phyloP scores from a whole-genome alignment of 1,284 basidiomycete genomes.

The Psilocybe mexicana region DNA sequence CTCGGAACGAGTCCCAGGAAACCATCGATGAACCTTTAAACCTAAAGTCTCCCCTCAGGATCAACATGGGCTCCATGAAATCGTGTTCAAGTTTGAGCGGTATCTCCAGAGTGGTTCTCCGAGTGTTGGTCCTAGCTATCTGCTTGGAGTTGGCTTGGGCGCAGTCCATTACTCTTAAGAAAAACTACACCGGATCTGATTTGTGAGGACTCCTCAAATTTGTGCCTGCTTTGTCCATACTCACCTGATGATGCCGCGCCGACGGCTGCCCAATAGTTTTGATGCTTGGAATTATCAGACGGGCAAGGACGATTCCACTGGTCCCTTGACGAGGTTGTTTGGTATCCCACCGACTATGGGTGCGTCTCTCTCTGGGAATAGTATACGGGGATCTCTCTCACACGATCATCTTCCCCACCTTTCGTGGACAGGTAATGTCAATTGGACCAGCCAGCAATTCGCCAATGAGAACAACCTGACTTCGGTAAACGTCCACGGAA shows the following conservation, averaged over 20 bases:
- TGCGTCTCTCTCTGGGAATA: neutral
- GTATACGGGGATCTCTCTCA: neutral
- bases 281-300: slow-evolving; percentile 5
- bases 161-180: neutral
- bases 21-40: too few species aligned
- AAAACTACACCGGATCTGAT: slow-evolving; percentile 4
- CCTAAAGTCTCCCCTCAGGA: too few species aligned
- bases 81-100: too few species aligned
- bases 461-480: slow-evolving; percentile 10
- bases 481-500: slow-evolving; percentile 17
- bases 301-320: slow-evolving; percentile 1
- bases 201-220: neutral
- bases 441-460: neutral
- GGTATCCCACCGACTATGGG: neutral
- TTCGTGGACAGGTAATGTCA: neutral
- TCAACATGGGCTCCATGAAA: too few species aligned
- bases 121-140: neutral
- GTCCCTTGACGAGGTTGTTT: neutral
- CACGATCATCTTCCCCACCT: too few species aligned
- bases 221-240: neutral
- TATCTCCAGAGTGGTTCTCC: neutral
- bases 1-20: too few species aligned
- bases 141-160: neutral
- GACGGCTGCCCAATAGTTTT: neutral
- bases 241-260: neutral